Base-by-base conservation (phyloP, 768 basidiomycete species). In the Termitomyces sp. region DNA sequence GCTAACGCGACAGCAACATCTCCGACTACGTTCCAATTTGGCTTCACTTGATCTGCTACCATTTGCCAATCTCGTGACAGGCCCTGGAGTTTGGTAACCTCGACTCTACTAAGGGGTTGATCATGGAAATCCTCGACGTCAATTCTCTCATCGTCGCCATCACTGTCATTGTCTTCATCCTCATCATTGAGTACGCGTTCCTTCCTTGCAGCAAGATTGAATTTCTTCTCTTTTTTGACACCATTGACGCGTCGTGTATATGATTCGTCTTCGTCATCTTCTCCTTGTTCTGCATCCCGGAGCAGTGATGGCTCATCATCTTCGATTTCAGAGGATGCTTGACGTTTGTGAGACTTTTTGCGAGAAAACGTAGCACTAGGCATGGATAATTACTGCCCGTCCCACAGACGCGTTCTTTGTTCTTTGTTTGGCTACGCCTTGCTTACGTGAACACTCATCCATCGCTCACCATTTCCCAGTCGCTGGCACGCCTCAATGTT, bases 11-110 rank as follows among this genome's bases (percentile, higher is more conserved):
- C 69, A 0, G 78, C 86, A 19, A 86, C 72, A 61, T 82, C 74
- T 49, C 70, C 70, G 46, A 86, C 69, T 52, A 81, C 70, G 57
- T 65, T 51, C 61, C 79, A 75, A 41, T 74, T 78, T 19, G 70
- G 70, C 34, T 79, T 75, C 30, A 82, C 77, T 44, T 73, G 73
- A n/a, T 70, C 71, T 58, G 75, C 71, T 63, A 88, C 74, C 58
- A 69, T 66, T 21, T 74, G 65, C 89, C 88, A 90, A 67, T 90
- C 87, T 1, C 73, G 65, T 0, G 81, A 68, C 43, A 88, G 71
- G 12, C 85, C 84, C 9, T 74, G 70, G 30, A 90, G 66, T 64
- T 78, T 85, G 30, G 65, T 57, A 32, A 74, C 70, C 45, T 87
- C 82, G 10, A 71, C 70, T 61, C 69, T 78, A 52, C 76, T 73